Percentiles rank a stretch among this genome's conserved stretches.
These are phyloP conservation scores for Pythium diclinum DNA, from an alignment of 352 stramenopile species.

Conservation along the genomic window DNA sequence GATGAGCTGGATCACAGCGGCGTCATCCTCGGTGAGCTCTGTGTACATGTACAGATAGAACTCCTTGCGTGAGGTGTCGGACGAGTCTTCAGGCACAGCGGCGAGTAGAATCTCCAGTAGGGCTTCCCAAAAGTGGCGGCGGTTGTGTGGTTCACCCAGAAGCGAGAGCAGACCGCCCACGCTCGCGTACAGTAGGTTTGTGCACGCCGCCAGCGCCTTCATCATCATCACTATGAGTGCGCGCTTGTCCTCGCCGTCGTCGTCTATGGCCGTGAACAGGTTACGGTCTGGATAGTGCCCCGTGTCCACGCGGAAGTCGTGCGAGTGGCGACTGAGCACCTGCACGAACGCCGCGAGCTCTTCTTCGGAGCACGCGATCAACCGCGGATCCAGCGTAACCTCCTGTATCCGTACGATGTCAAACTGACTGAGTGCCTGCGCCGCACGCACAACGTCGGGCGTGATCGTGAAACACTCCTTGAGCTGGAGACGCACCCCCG, in stretches of 20 bases:
- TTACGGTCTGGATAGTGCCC: background rate
- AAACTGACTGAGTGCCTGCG: background rate
- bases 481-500: background rate
- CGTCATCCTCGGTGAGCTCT: background rate
- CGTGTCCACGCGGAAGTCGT: background rate
- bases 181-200: background rate
- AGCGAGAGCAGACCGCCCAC: background rate
- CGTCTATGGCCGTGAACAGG: background rate
- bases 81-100: background rate
- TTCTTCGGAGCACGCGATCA: background rate
- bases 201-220: background rate
- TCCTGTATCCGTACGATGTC: background rate
- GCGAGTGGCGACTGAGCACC: background rate
- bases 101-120: background rate
- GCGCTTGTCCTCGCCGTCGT: background rate
- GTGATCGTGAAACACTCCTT: background rate
- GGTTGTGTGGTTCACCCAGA: background rate
- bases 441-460: background rate
- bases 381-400: background rate
- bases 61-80: background rate
- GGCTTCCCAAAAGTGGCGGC: background rate
- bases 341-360: background rate
- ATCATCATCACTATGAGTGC: background rate
- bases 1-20: background rate
- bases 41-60: background rate